Base-by-base conservation (phyloP, 169 alveolate genomes). In the Eimeria falciformis region DNA sequence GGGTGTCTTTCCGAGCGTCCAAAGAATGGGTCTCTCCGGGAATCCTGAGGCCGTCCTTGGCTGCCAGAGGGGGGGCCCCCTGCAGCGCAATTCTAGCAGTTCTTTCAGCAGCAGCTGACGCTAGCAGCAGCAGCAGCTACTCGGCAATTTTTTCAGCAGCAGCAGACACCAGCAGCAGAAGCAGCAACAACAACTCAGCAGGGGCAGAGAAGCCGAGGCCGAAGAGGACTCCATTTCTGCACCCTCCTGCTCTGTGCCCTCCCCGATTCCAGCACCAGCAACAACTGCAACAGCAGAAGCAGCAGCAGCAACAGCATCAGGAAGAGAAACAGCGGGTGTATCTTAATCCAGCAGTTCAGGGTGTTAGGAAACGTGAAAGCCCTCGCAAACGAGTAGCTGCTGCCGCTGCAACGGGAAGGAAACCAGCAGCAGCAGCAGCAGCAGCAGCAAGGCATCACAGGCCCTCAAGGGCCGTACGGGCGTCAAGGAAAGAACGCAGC, bases 301-400 rank as follows among this genome's bases (percentile, higher is more conserved):
- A 62, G 17, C 7, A n/a, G 29, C 75, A 62, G 37, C 75, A n/a
- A 40, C 75, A 62, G 29, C 75, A 9, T 6, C 18, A 62, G 25
- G 40, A 18, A 62, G 75, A 25, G 27, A 5, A 62, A 40, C 40
- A 17, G 21, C 43, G 25, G 4, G 75, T 62, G 37, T 62, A 62
- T 29, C 75, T 62, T 0, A 37, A 62, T 40, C 75, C 75, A n/a
- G 23, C 75, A n/a, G 75, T 62, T 17, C 75, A 62, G 75, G 75
- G 75, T 62, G 27, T 17, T 14, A 62, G 37, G 21, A 62, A 21
- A 21, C 65, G 65, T 17, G 65, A 21, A 1, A 25, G 6, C 37
- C 75, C 75, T 62, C 29, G 37, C 6, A n/a, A n/a, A 25, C 75
- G 75, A 11, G 12, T 21, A 21, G 23, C 75, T n/a, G 75, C 25